phyloP scores from a whole-genome alignment of 2,329 filamentous ascomycete genomes.

The Colletotrichum abscissum region DNA sequence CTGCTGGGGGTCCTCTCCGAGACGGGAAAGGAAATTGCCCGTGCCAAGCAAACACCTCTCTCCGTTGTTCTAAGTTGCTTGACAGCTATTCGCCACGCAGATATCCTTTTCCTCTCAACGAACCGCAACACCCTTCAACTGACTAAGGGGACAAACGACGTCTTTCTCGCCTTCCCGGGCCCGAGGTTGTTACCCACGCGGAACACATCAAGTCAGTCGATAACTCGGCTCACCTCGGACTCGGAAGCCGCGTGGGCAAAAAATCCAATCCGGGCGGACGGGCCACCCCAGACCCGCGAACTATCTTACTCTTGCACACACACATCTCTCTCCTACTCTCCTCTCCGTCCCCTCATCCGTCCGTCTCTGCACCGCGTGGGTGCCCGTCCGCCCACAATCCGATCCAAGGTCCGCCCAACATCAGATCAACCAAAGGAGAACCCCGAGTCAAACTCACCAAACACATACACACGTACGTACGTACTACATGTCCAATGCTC shows the following conservation, averaged over 20 bases:
- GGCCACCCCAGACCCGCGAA: background rate
- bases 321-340: background rate
- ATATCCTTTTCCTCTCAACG: background rate
- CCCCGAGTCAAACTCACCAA: slow-evolving; percentile 11
- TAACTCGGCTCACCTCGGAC: background rate
- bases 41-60: no score
- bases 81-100: background rate
- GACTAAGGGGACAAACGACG: background rate
- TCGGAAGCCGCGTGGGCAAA: background rate
- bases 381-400: slow-evolving; percentile 14
- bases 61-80: background rate
- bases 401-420: slow-evolving; percentile 6
- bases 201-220: background rate
- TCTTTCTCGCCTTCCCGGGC: background rate
- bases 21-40: background rate
- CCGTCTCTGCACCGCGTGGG: background rate
- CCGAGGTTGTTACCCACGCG: background rate
- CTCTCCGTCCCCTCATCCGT: background rate
- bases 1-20: background rate
- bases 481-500: background rate
- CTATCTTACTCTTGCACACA: no score
- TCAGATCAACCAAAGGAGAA: slow-evolving; percentile 18
- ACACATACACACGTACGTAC: background rate
- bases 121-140: background rate
- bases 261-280: background rate